These are phyloP conservation scores for Colletotrichum sp. DNA, from an alignment of 2,329 filamentous ascomycete genomes.

Conservation along the genomic window DNA sequence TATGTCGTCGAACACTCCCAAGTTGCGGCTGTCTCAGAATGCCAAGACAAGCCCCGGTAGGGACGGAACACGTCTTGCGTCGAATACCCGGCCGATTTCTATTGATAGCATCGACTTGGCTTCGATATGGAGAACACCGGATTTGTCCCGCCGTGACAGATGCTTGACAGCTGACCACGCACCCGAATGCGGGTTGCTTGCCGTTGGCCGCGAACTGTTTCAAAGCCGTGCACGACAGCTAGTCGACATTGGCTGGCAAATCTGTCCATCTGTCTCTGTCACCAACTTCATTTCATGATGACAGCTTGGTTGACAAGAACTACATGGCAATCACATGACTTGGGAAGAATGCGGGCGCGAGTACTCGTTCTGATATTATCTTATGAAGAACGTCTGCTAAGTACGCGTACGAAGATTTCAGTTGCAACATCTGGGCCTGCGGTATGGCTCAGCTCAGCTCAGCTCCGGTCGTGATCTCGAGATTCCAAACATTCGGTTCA, in stretches of 20 bases:
- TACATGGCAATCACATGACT: not conserved
- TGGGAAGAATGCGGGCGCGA: not conserved
- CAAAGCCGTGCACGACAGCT: not conserved
- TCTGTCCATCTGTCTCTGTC: not conserved
- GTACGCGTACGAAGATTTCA: not conserved
- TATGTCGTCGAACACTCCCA: not conserved
- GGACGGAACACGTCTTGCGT: slow-evolving; percentile 38
- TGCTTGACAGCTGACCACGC: not conserved
- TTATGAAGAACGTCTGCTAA: not conserved
- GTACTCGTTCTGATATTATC: not conserved
- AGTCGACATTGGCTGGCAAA: not conserved
- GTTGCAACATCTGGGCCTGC: not conserved
- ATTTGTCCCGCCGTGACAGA: not conserved
- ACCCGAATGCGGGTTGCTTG: not conserved
- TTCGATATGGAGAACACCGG: not conserved
- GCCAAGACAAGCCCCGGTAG: slow-evolving; percentile 12
- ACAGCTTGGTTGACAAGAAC: not conserved
- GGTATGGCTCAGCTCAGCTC: not conserved
- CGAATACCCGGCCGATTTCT: slow-evolving; percentile 30
- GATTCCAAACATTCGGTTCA: not conserved
- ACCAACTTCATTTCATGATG: not conserved
- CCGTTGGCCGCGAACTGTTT: not conserved
- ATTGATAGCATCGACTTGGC: slow-evolving; percentile 11
- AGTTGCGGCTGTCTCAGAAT: slow-evolving; percentile 11
- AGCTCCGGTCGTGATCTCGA: not conserved